Evolutionary conservation across 2,329 filamentous ascomycete species (phyloP).

Genomic region (Pyricularia sp.): DNA sequence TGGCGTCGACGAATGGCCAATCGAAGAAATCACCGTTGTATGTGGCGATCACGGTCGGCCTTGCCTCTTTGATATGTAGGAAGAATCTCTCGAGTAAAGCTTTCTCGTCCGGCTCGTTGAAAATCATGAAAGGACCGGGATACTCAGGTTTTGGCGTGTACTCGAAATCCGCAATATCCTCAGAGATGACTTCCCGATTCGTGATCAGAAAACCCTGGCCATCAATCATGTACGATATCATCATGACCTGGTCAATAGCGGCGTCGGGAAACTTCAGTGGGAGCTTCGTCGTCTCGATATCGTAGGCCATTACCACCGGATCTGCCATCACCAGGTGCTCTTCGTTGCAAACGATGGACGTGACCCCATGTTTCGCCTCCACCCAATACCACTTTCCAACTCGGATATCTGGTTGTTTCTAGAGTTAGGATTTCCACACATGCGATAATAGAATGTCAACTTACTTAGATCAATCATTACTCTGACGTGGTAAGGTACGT

Average conservation of each 20-base stretch:
- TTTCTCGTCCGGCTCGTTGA: slow-evolving; percentile 95
- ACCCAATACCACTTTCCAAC: slow-evolving; percentile 97
- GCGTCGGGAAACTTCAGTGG: slow-evolving; percentile 96
- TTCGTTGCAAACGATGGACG: slow-evolving; percentile 75
- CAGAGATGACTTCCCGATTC: slow-evolving; percentile 93
- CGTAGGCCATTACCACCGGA: slow-evolving; percentile 96
- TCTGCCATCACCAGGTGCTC: slow-evolving; percentile 85
- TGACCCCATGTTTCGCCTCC: slow-evolving; percentile 83
- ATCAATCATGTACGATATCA: slow-evolving; percentile 99
- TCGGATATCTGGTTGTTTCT: slow-evolving; percentile 60
- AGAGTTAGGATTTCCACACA: background rate
- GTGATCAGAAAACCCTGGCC: slow-evolving; percentile 97
- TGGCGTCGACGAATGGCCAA: slow-evolving; percentile 95
- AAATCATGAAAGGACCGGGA: slow-evolving; percentile 90
- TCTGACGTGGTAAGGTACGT: slow-evolving; percentile 98
- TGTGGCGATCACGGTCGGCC: slow-evolving; percentile 95
- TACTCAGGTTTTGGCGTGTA: slow-evolving; percentile 98
- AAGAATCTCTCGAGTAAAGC: slow-evolving; percentile 85
- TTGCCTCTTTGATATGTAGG: slow-evolving; percentile 85
- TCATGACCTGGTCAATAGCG: slow-evolving; percentile 94
- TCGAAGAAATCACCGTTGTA: slow-evolving; percentile 99
- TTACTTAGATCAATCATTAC: slow-evolving; percentile 90
- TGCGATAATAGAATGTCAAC: slow-evolving; percentile 11
- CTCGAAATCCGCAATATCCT: slow-evolving; percentile 95
- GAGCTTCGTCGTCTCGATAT: slow-evolving; percentile 96